Evolutionary conservation across 2,329 filamentous ascomycete species (phyloP), one percentile per base, ranked within the genome.

Genomic region (Alternaria panax): DNA sequence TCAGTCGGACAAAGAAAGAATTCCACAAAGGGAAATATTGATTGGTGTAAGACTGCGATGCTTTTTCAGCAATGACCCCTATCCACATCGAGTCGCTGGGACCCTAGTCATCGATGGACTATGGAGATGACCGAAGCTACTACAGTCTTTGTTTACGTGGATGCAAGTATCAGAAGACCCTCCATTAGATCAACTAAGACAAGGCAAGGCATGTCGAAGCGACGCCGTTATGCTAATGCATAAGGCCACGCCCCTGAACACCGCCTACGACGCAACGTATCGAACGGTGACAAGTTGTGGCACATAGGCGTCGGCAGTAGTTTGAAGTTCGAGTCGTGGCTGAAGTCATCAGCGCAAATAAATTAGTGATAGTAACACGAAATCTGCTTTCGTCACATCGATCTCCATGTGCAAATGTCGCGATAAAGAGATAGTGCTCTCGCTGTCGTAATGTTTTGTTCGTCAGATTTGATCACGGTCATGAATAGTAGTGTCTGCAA

Each of bases 301-400:
- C 14, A 25, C 20, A 36, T 12, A 20, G n/a, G 45, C 3, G 8
- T 36, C 45, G 12, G 3, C 3, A 24, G n/a, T 14, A 48, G 20
- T 3, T 4, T 27, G 8, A 25, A 20, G 22, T 12, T 22, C 7
- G 48, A 22, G 4, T 22, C 32, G 16, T 51, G 34, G 34, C 30
- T 36, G 20, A 42, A 42, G 50, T 18, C 24, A 28, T 18, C 8
- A 28, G 22, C 25, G 18, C 14, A 42, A 42, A 8, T 42, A n/a
- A n/a, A n/a, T n/a, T 52, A 52, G 36, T 32, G 18, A 22, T 6
- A 18, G 50, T 42, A 27, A 7, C 12, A 42, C 50, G 32, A 52
- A 30, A 8, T 12, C 50, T 34, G 18, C 38, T 42, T 52, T 38
- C 18, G 36, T 52, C 11, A 30, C 18, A 25, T n/a, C 36, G 5